Conservation (phyloP, 441 rosid species). For the Jatropha podagrica region DNA sequence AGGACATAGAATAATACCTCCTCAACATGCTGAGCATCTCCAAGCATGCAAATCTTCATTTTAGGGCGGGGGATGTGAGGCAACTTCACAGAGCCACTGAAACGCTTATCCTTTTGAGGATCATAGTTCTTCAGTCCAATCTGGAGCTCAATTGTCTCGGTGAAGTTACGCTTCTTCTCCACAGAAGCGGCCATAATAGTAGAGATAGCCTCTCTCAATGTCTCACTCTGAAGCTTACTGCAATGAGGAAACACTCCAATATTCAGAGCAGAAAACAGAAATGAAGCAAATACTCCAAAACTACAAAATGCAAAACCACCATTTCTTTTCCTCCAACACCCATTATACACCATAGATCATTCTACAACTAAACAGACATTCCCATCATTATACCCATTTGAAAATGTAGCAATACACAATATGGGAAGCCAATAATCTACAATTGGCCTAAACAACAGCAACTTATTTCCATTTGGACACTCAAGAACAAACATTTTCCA, state of each 20-base stretch:
- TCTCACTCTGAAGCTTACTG: conserved; percentile 95
- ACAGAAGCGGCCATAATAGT: conserved; percentile 43
- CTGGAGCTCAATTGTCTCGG: conserved; percentile 93
- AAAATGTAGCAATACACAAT: neutral
- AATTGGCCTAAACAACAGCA: neutral
- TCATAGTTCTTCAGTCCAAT: conserved; percentile 96
- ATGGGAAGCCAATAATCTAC: neutral
- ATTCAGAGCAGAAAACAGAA: neutral
- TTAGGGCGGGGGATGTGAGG: conserved; percentile 97
- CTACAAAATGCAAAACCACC: neutral
- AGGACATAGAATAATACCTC: conserved; percentile 44
- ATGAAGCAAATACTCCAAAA: neutral
- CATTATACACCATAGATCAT: neutral
- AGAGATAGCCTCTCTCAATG: conserved; percentile 77
- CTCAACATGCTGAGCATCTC: conserved; percentile 97
- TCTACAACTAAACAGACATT: neutral
- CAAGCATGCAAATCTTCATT: conserved; percentile 98
- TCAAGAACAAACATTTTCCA: neutral
- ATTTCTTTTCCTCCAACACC: neutral
- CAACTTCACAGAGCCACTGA: conserved; percentile 89
- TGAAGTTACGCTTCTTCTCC: conserved; percentile 77
- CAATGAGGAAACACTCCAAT: neutral
- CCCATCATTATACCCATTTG: neutral
- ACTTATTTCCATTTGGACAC: neutral
- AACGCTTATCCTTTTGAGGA: conserved; percentile 95